Percentiles rank a stretch among this genome's conserved stretches.
These are phyloP conservation scores for Trichoderma koningii DNA, from an alignment of 2,329 filamentous ascomycete species.

Conservation along the genomic window DNA sequence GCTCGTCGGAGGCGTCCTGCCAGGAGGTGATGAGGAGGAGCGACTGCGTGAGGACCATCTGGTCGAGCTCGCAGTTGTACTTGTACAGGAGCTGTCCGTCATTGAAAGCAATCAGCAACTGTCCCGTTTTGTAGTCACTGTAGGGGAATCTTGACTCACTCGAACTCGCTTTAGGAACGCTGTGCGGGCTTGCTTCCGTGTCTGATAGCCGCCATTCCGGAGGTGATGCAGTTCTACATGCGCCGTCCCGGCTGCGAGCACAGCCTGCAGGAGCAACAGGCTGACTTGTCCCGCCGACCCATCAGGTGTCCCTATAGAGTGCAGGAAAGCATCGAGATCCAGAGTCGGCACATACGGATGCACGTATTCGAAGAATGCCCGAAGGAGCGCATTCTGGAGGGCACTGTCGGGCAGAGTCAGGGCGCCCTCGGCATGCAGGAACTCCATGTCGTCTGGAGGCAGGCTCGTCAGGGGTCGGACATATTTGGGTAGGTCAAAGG, in stretches of 20 bases:
- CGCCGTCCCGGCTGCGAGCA: slow-evolving; percentile 16
- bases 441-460: slow-evolving; percentile 20
- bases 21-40: slow-evolving; percentile 20
- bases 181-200: slow-evolving; percentile 12
- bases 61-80: slow-evolving; percentile 21
- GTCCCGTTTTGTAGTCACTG: neutral
- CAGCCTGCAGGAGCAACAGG: slow-evolving; percentile 14
- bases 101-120: neutral
- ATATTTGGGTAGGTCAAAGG: slow-evolving; percentile 10
- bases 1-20: slow-evolving; percentile 19
- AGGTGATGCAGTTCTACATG: slow-evolving; percentile 18
- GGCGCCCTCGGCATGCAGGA: slow-evolving; percentile 7
- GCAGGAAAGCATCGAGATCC: slow-evolving; percentile 11
- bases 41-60: slow-evolving; percentile 22
- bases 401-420: slow-evolving; percentile 9
- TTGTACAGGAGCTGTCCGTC: slow-evolving; percentile 7
- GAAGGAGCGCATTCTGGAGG: slow-evolving; percentile 12
- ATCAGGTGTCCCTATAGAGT: slow-evolving; percentile 12
- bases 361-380: slow-evolving; percentile 14
- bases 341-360: slow-evolving; percentile 20
- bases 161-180: slow-evolving; percentile 12
- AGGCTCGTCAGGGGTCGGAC: slow-evolving; percentile 17
- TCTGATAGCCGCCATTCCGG: slow-evolving; percentile 5
- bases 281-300: slow-evolving; percentile 18
- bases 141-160: neutral